Evolutionary conservation across 2,329 filamentous ascomycete species (phyloP).

Genomic region (Aspergillus cejpii): DNA sequence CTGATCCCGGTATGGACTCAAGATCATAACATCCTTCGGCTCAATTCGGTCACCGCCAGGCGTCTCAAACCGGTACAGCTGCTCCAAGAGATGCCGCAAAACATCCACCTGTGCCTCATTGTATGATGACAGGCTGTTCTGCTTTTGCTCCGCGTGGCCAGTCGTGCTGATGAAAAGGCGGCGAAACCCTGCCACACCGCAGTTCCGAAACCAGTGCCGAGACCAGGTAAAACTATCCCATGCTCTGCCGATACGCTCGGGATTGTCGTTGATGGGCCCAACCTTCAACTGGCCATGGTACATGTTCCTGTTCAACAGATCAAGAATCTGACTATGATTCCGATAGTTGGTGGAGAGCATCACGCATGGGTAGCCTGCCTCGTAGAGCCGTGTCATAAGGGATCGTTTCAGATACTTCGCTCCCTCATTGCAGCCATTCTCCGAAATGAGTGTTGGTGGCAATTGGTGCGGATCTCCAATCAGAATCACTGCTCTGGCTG

Average conservation of each 20-base stretch:
- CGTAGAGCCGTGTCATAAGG: conserved; percentile 1
- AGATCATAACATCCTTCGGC: background rate
- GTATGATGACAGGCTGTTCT: background rate
- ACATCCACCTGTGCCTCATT: background rate
- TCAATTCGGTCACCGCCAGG: background rate
- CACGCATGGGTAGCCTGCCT: background rate
- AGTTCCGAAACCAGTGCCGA: background rate
- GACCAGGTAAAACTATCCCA: background rate
- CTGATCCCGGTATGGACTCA: background rate
- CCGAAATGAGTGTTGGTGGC: conserved; percentile 9
- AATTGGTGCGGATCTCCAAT: conserved; percentile 12
- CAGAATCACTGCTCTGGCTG: conserved; percentile 5
- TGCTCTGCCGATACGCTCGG: background rate
- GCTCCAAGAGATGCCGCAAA: background rate
- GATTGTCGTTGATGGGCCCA: background rate
- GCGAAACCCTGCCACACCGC: background rate
- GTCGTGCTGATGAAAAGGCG: background rate
- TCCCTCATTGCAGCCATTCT: conserved; percentile 6
- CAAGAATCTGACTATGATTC: background rate
- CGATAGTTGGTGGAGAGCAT: background rate
- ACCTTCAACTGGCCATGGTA: background rate
- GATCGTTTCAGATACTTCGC: conserved; percentile 5
- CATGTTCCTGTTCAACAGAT: background rate
- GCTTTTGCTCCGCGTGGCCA: background rate
- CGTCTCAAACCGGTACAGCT: background rate